These are phyloP conservation scores for Cytospora schulzeri DNA, from an alignment of 2,329 filamentous ascomycete genomes.

Conservation along the genomic window DNA sequence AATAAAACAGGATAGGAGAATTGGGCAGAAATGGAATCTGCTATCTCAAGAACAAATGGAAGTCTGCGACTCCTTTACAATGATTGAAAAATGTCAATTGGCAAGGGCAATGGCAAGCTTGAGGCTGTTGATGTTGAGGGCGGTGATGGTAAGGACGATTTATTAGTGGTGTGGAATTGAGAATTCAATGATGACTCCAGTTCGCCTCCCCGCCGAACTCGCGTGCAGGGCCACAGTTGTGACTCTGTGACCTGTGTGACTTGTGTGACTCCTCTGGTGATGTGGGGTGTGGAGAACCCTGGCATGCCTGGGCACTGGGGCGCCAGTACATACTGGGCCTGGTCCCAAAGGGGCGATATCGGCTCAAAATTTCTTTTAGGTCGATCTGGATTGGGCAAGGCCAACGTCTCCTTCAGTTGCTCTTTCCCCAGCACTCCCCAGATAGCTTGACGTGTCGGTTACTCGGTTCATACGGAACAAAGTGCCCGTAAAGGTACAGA, in stretches of 20 bases:
- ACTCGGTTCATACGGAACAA: too few relatives aligned
- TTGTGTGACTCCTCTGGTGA: not conserved
- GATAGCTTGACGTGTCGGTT: too few relatives aligned
- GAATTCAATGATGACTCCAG: slow-evolving; percentile 1
- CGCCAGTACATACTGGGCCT: not conserved
- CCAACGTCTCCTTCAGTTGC: too few relatives aligned
- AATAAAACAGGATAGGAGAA: not conserved
- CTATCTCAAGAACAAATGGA: not conserved
- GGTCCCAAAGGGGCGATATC: not conserved
- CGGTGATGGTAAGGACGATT: not conserved
- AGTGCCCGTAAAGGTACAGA: too few relatives aligned
- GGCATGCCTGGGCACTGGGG: not conserved
- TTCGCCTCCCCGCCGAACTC: not conserved
- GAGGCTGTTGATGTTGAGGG: not conserved
- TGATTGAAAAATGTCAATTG: slow-evolving; percentile 11
- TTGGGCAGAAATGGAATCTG: not conserved
- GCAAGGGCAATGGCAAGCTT: slow-evolving; percentile 1
- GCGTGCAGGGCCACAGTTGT: not conserved
- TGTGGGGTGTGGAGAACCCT: not conserved
- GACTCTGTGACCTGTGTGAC: not conserved
- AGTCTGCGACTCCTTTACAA: slow-evolving; percentile 7
- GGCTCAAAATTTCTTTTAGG: slow-evolving; percentile 1
- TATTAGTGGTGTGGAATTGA: not conserved
- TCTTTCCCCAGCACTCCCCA: too few relatives aligned
- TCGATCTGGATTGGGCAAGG: not conserved